Evolutionary conservation across 2,329 filamentous ascomycete genomes (phyloP), one percentile per base, ranked within the genome.

Genomic region (Penicillium sumatraense): DNA sequence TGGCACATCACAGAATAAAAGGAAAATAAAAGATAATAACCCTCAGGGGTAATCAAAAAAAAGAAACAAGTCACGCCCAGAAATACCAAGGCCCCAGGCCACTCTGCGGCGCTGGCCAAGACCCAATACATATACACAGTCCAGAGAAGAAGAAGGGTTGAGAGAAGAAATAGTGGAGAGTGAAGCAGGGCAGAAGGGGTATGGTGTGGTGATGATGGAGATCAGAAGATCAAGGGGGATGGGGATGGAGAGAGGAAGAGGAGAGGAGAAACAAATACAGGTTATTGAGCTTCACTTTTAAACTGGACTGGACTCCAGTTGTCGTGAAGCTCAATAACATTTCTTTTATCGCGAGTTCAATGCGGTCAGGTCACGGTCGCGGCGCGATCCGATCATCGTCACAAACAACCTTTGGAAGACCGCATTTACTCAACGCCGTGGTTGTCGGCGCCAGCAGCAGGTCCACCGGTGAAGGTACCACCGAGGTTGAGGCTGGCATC

Each of bases 401-500:
- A 11, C 27, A 7, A 29, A 7, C 27, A 29, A 6, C 11, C 7
- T 21, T 11, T n/a, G n/a, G n/a, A n/a, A n/a, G n/a, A n/a, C n/a
- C n/a, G 18, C 18, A 33, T 63, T 71, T 73, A 75, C 62, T 75
- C 73, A 44, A 75, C 72, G 33, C 68, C 70, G 56, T 69, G 68
- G 63, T 60, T 68, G 53, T 75, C 75, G 49, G 68, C 63, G 56
- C 64, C 57, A 31, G 57, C 9, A 33, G 49, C 56, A 44, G 59
- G 29, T 31, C 70, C 72, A 38, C 70, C 66, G 44, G 73, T 75
- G 63, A 75, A 74, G n/a, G 70, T 66, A 51, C 80, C 54, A 38
- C 53, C 84, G 60, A 90, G 81, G 64, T 88, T 84, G 64, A 91
- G 80, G 61, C 81, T 86, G 60, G 89, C 85, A 79, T 98, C 95